Evolutionary conservation across 257 asterid genomes (phyloP).

Genomic region (Jaltomata sinuosa): DNA sequence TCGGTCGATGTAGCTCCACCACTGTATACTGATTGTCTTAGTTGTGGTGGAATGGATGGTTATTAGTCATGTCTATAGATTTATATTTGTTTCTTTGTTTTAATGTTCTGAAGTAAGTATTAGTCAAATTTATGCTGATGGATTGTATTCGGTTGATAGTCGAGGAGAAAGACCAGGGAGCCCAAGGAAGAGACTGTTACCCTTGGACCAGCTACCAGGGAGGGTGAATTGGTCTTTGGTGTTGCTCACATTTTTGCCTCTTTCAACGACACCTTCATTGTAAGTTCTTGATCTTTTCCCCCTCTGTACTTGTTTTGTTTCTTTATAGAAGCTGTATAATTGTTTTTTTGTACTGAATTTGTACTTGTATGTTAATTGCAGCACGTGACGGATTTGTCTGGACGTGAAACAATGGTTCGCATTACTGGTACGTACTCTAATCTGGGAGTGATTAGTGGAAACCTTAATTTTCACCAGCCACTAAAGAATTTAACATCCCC

Average conservation of each 20-base stretch:
- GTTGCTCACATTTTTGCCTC: constrained; percentile 95
- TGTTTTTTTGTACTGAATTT: background rate
- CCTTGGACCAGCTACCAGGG: constrained; percentile 69
- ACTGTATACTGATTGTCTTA: background rate
- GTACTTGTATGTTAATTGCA: constrained; percentile 16
- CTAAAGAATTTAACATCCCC: background rate
- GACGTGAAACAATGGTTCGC: constrained; percentile 86
- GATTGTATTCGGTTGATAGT: constrained; percentile 22
- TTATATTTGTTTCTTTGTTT: background rate
- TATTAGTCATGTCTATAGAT: background rate
- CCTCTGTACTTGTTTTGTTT: background rate
- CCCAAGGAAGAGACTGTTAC: constrained; percentile 82
- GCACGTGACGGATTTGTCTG: constrained; percentile 93
- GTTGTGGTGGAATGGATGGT: background rate
- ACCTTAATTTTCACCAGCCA: background rate
- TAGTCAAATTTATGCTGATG: background rate
- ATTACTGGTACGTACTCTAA: constrained; percentile 48
- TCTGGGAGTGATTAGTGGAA: background rate
- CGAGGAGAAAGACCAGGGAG: constrained; percentile 70
- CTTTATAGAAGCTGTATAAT: no score
- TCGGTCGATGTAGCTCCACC: background rate
- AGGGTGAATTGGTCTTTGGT: constrained; percentile 73
- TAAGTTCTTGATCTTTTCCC: constrained; percentile 9
- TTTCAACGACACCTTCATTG: constrained; percentile 82
- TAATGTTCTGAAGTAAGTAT: background rate